These are phyloP conservation scores for Nicotiana sylvestris DNA, from an alignment of 257 asterid species.

Conservation along the genomic window DNA sequence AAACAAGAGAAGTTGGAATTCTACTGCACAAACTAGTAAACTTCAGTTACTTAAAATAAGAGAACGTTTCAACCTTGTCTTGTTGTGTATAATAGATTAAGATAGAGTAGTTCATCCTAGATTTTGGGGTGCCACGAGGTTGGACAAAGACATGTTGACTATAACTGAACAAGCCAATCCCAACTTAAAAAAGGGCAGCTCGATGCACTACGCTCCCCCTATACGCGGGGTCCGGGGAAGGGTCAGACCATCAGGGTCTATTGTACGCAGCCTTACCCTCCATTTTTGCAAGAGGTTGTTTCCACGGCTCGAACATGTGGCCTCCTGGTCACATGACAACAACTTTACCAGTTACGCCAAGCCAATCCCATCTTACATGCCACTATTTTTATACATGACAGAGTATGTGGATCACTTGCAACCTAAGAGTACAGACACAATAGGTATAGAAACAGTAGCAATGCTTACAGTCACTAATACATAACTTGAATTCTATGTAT, in stretches of 20 bases:
- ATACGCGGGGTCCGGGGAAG: no score
- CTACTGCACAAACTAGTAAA: neutral
- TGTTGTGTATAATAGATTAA: neutral
- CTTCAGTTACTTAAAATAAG: neutral
- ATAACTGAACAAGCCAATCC: neutral
- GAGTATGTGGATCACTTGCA: neutral
- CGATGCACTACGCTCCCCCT: no score
- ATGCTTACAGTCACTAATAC: no score
- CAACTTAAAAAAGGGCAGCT: no score
- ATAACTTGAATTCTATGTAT: no score
- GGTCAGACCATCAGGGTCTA: no score
- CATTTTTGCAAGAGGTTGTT: no score
- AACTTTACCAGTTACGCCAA: neutral
- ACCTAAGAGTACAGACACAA: no score
- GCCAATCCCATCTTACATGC: neutral
- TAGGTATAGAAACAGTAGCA: no score
- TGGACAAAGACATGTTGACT: neutral
- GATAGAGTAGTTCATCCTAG: neutral
- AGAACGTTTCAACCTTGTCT: neutral
- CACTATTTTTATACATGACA: neutral
- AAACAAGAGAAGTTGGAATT: neutral
- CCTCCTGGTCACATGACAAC: no score
- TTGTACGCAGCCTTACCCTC: no score
- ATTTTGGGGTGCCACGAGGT: neutral
- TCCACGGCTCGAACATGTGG: no score